phyloP scores from a whole-genome alignment of 1,284 basidiomycete genomes.

The Stereum hirsutum region DNA sequence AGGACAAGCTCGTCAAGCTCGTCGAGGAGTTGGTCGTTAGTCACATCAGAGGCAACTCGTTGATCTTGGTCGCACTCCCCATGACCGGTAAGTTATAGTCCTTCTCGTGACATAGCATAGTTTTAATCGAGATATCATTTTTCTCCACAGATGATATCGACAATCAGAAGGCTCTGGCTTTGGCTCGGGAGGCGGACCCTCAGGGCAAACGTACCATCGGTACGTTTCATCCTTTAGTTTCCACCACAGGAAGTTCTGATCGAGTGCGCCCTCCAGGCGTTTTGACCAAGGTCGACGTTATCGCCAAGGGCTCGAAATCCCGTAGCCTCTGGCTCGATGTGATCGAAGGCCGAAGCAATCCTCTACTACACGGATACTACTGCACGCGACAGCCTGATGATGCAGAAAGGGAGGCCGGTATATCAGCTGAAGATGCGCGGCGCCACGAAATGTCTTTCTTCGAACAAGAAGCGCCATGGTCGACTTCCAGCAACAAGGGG shows the following conservation, averaged over 20 bases:
- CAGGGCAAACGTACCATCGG: conserved; percentile 51
- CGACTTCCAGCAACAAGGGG: conserved; percentile 25
- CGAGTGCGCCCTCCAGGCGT: too few relatives aligned
- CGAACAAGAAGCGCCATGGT: conserved; percentile 40
- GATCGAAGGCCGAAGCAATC: conserved; percentile 35
- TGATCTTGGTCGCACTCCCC: conserved; percentile 48
- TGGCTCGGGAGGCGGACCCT: conserved; percentile 45
- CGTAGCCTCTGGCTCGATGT: conserved; percentile 48
- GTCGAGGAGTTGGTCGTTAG: conserved; percentile 27
- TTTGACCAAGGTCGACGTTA: conserved; percentile 54
- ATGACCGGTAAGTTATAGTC: conserved; percentile 1
- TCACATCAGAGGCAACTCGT: conserved; percentile 26
- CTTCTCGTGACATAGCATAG: conserved; percentile 34
- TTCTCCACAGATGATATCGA: conserved; percentile 56
- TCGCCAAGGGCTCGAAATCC: conserved; percentile 40
- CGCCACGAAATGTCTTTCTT: conserved; percentile 37
- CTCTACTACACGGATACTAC: conserved; percentile 51
- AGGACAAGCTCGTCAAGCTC: conserved; percentile 21
- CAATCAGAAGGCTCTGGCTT: conserved; percentile 45
- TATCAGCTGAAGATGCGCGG: conserved; percentile 30
- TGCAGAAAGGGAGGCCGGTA: conserved; percentile 31
- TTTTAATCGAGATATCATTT: too few relatives aligned
- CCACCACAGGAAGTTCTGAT: too few relatives aligned
- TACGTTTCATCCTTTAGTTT: conserved; percentile 15
- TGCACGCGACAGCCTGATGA: conserved; percentile 62